Conservation (phyloP, 345 rosid species). For the Orychophragmus violaceus region DNA sequence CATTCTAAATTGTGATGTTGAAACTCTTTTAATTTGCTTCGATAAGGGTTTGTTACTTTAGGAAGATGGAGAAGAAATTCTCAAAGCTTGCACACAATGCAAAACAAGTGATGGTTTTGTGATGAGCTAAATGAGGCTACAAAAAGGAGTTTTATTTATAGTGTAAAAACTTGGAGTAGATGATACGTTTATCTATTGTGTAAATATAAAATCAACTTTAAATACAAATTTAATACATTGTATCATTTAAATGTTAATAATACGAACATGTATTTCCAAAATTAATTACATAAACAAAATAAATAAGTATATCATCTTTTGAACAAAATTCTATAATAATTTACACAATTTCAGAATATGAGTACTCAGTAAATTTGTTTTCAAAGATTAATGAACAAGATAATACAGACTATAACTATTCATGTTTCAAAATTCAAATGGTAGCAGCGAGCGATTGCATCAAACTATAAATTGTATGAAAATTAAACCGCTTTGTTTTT, state of each 20-base stretch:
- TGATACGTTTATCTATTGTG: neutral
- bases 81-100: constrained; percentile 7
- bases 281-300: neutral
- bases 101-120: constrained; percentile 24
- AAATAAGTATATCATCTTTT: neutral
- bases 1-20: neutral
- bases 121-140: constrained; percentile 22
- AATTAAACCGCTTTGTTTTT: no score
- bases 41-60: neutral
- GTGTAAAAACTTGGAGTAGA: constrained; percentile 12
- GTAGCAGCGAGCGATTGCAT: no score
- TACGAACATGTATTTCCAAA: neutral
- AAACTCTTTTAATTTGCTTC: neutral
- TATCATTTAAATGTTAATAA: neutral
- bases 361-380: neutral
- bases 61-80: constrained; percentile 1
- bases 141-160: constrained; percentile 30
- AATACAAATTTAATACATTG: neutral
- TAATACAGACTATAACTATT: neutral
- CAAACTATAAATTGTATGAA: no score
- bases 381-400: no score
- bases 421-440: no score
- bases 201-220: neutral
- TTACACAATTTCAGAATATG: neutral
- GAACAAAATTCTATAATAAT: neutral